Evolutionary conservation across 1,284 basidiomycete species (phyloP).

Genomic region (Takashimella tepidaria): DNA sequence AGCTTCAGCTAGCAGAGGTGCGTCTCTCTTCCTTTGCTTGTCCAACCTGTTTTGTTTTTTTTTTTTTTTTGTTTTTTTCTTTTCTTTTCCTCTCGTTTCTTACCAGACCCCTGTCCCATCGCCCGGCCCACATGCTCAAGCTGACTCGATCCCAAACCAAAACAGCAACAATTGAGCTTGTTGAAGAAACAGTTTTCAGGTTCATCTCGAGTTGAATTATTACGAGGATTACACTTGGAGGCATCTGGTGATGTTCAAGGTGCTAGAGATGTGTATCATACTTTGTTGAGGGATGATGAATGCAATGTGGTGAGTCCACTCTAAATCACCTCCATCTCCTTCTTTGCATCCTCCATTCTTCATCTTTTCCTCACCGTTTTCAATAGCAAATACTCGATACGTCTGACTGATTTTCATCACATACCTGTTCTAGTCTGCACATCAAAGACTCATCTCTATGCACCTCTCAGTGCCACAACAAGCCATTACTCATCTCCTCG

Average conservation of each 20-base stretch:
- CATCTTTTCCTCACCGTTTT: too few species aligned
- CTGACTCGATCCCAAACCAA: background rate
- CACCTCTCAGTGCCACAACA: slow-evolving; percentile 48
- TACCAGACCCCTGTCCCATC: slow-evolving; percentile 4
- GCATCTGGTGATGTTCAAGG: slow-evolving; percentile 51
- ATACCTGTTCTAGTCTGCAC: slow-evolving; percentile 56
- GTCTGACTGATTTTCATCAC: too few species aligned
- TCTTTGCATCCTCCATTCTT: background rate
- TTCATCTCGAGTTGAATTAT: slow-evolving; percentile 73
- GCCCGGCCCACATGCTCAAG: too few species aligned
- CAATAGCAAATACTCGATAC: too few species aligned
- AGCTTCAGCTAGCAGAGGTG: slow-evolving; percentile 75
- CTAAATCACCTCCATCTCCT: background rate
- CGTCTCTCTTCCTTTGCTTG: too few species aligned
- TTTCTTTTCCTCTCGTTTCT: background rate
- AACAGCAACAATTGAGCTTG: background rate
- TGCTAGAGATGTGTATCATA: slow-evolving; percentile 55
- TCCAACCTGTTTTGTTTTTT: too few species aligned
- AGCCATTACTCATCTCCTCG: slow-evolving; percentile 68
- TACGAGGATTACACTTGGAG: slow-evolving; percentile 84
- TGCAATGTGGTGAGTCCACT: slow-evolving; percentile 65
- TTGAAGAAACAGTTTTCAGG: slow-evolving; percentile 62
- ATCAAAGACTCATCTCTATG: slow-evolving; percentile 78
- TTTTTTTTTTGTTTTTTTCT: too few species aligned
- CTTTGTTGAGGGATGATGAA: slow-evolving; percentile 64